Conservation (phyloP, 371 early-diverging fungal genomes). For the Batkoa obscura region DNA sequence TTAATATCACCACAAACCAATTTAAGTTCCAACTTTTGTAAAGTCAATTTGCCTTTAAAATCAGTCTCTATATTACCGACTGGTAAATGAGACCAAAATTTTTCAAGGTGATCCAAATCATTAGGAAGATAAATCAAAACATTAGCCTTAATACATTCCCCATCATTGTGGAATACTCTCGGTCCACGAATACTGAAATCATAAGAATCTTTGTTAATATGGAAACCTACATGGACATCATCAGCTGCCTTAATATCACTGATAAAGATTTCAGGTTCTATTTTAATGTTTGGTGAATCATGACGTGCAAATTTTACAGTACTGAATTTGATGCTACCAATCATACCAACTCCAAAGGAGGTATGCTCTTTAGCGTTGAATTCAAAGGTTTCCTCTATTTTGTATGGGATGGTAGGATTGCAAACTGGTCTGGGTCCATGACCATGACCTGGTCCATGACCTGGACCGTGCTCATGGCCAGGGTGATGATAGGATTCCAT, state of each 20-base stretch:
- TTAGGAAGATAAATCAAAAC: not conserved
- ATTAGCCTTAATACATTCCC: slow-evolving; percentile 1
- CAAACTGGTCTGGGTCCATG: not conserved
- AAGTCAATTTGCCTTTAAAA: not conserved
- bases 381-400: not conserved
- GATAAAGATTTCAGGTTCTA: slow-evolving; percentile 3
- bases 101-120: not conserved
- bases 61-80: not conserved
- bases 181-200: not conserved
- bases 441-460: no score
- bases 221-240: not conserved
- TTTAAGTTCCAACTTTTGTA: slow-evolving; percentile 1
- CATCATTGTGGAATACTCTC: not conserved
- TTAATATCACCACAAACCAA: not conserved
- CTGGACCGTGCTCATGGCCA: no score
- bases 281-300: not conserved
- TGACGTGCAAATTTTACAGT: slow-evolving; percentile 3
- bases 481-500: no score
- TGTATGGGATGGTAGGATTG: not conserved
- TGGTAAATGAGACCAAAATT: slow-evolving; percentile 2
- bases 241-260: not conserved
- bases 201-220: not conserved
- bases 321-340: not conserved
- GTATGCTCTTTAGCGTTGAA: not conserved
- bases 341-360: not conserved